Base-by-base conservation (phyloP, 2,329 filamentous ascomycete genomes). In the Alternaria brassicae region DNA sequence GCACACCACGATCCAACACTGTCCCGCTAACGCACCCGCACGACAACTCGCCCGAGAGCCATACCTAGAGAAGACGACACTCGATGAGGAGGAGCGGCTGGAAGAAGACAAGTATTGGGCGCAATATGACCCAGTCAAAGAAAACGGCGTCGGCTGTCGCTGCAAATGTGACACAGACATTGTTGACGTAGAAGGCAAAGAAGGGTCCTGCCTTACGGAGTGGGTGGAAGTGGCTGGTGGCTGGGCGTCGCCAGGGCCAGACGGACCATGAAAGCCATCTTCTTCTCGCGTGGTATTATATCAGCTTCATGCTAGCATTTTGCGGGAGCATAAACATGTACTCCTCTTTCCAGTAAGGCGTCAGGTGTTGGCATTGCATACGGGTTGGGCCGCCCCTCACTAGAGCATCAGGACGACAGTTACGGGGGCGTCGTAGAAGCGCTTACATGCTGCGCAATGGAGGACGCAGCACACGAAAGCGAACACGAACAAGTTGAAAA, bases 51-150 rank as follows among this genome's bases (percentile, higher is more conserved):
- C 90, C 4, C 88, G 92, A 57, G 85, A 88, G 52, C 92, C 92
- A 1, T 97, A 84, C 76, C 86, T 96, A 15, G 93, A 97, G 78
- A 87, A 81, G 81, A 95, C 91, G 15, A 96, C 91, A 0, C 72
- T 84, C 13, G 91, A 96, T 67, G 89, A 93, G 75, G 93, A 91
- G 80, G 89, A 91, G 79, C 89, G 94, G 47, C 85, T 88, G 58
- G 93, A 97, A 78, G 95, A 99, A 80, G 95, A 98, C 73, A 90
- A 93, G 65, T 99, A 98, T 81, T 99, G 94, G 93, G 93, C 92
- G 56, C 87, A 88, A 39, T 92, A 89, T 79, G 95, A 99, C 75
- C 81, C 89, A 6, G 89, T 90, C 68, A 93, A 95, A 81, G 93
- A 97, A 81, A 98, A 98, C 71, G 95, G 95, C 36, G 93, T 99